Evolutionary conservation across 2,329 filamentous ascomycete genomes (phyloP).

Genomic region (Penicillium sp.): DNA sequence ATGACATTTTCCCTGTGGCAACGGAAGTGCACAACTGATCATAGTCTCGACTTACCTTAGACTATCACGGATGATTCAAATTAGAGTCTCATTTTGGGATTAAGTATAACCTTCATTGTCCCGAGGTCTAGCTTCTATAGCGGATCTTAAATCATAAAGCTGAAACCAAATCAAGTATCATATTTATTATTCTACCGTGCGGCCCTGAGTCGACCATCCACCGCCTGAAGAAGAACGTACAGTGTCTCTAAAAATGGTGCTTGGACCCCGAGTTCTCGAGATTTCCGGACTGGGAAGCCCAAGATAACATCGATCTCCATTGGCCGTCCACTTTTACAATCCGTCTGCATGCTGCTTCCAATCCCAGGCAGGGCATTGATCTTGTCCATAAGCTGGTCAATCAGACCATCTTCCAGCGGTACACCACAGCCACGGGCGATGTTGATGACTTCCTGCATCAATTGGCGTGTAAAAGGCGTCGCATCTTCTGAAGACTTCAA

Average conservation of each 20-base stretch:
- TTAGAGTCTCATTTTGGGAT: background rate
- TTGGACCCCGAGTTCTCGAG: constrained; percentile 39
- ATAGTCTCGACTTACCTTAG: background rate
- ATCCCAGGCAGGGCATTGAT: constrained; percentile 42
- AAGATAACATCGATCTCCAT: constrained; percentile 51
- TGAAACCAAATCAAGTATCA: background rate
- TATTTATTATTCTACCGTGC: constrained; percentile 2
- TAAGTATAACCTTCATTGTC: background rate
- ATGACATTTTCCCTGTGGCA: background rate
- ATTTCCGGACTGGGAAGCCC: constrained; percentile 42
- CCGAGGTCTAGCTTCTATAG: background rate
- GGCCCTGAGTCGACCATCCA: constrained; percentile 23
- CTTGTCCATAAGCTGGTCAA: constrained; percentile 39
- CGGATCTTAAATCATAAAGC: background rate
- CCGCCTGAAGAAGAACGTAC: constrained; percentile 32
- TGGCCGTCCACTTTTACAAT: constrained; percentile 40
- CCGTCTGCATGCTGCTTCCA: constrained; percentile 47
- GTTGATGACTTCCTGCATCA: constrained; percentile 47
- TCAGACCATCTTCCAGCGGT: constrained; percentile 34
- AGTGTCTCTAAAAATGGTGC: constrained; percentile 42
- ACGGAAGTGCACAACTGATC: background rate
- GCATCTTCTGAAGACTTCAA: constrained; percentile 42
- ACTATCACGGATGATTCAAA: background rate
- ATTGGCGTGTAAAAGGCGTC: constrained; percentile 34
- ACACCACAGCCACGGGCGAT: constrained; percentile 42